Conservation (phyloP, 1,139 yeast species). For the Blastobotrys buckinghamii region DNA sequence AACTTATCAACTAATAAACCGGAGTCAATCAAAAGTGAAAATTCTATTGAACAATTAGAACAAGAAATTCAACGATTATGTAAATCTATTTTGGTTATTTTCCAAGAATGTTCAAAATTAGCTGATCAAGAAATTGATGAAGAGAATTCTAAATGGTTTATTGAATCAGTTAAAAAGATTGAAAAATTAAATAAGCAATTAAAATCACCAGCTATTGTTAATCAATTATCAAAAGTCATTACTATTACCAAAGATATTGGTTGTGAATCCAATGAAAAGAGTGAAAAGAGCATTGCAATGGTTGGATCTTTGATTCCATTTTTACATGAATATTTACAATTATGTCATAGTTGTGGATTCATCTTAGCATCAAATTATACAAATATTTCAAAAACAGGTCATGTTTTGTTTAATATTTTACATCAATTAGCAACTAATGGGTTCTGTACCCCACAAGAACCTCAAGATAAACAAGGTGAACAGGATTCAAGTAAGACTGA, state of each 20-base stretch:
- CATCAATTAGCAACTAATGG: slow-evolving; percentile 71
- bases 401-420: slow-evolving; percentile 50
- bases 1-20: not conserved
- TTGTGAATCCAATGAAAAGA: slow-evolving; percentile 15
- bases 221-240: not conserved
- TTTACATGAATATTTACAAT: slow-evolving; percentile 26
- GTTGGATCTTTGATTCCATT: slow-evolving; percentile 35
- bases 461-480: slow-evolving; percentile 58
- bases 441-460: slow-evolving; percentile 87
- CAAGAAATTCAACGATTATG: slow-evolving; percentile 36
- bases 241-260: not conserved
- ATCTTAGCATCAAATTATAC: slow-evolving; percentile 18
- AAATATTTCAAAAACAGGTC: slow-evolving; percentile 56
- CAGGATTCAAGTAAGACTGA: slow-evolving; percentile 48
- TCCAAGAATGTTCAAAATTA: slow-evolving; percentile 51
- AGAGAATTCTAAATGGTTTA: slow-evolving; percentile 6
- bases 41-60: slow-evolving; percentile 36
- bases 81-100: slow-evolving; percentile 57
- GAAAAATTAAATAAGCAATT: not conserved
- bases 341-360: slow-evolving; percentile 20
- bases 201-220: not conserved
- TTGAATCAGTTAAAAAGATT: slow-evolving; percentile 1
- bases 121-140: slow-evolving; percentile 2
- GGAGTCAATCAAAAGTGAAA: not conserved
- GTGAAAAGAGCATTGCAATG: slow-evolving; percentile 29